Evolutionary conservation across 495 filamentous ascomycete species (phyloP), one percentile per base, ranked within the genome.

Genomic region (Pseudotulostoma volvatum): DNA sequence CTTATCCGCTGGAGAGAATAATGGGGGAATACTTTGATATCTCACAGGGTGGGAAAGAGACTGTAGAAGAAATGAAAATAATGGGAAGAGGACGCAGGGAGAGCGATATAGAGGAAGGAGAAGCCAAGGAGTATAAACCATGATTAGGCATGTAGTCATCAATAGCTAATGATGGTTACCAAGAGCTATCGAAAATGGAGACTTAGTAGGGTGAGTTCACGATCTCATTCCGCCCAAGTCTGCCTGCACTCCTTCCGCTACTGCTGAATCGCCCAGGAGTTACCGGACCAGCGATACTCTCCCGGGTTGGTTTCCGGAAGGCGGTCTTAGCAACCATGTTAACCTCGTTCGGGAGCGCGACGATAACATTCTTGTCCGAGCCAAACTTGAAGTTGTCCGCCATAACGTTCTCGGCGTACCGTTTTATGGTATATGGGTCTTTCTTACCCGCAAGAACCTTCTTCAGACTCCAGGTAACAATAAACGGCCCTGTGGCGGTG

Each of bases 311-410:
- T 58, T 73, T 79, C 71, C 81, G 82, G 53, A 97, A 74, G 45
- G 72, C 75, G 44, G 76, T 68, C 58, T 84, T 84, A 32, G 76
- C 78, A 17, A 96, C 82, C 87, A 95, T 95, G 56, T 95, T 88
- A 44, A 97, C 88, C 59, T 94, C 87, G 53, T 97, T 93, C 3
- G 92, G 86, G 43, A 96, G 62, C 1, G 90, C 90, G 15, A 97
- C 87, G 51, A 97, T 94, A 44, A 97, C 82, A 48, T 94, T 94
- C 71, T 93, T 93, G 53, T 97, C 90, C 9, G 76, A 83, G 20
- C 87, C 87, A 49, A 87, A 97, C 46, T 85, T 82, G 77, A 97
- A 97, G 55, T 97, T 92, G 53, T 97, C 92, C n/a, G 90, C 90
- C 66, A 86, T 93, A 47, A 97, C 84, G 38, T 90, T 81, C 56